Evolutionary conservation across 2,329 filamentous ascomycete species (phyloP).

Genomic region (Fusarium proliferatum): DNA sequence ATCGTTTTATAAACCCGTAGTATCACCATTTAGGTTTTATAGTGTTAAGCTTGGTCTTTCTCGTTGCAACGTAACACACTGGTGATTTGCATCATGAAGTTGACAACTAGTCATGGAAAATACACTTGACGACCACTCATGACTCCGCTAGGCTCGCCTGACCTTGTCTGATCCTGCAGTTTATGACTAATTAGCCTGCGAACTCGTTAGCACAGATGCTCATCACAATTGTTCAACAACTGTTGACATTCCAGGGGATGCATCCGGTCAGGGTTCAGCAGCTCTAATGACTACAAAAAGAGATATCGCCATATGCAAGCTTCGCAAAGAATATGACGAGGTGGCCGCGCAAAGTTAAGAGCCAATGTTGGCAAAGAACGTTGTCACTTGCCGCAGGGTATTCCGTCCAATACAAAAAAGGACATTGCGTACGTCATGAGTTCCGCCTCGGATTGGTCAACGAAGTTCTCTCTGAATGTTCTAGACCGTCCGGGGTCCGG

Average conservation of each 20-base stretch:
- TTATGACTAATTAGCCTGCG: background rate
- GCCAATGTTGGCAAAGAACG: background rate
- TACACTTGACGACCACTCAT: background rate
- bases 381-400: background rate
- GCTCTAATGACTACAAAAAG: background rate
- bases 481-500: conserved; percentile 35
- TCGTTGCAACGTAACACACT: background rate
- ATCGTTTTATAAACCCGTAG: conserved; percentile 8
- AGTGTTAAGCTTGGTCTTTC: conserved; percentile 15
- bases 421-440: conserved; percentile 21
- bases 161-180: background rate
- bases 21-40: conserved; percentile 25
- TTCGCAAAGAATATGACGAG: background rate
- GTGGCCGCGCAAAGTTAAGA: background rate
- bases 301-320: background rate
- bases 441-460: conserved; percentile 25
- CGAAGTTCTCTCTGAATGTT: conserved; percentile 34
- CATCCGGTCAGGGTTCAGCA: background rate
- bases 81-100: background rate
- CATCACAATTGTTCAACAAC: background rate
- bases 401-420: conserved; percentile 1
- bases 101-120: conserved; percentile 1
- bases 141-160: background rate
- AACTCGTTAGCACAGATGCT: background rate
- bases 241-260: background rate